Evolutionary conservation across 192 early-diverging fungal genomes (phyloP).

Genomic region (Entomortierella beljakovae): DNA sequence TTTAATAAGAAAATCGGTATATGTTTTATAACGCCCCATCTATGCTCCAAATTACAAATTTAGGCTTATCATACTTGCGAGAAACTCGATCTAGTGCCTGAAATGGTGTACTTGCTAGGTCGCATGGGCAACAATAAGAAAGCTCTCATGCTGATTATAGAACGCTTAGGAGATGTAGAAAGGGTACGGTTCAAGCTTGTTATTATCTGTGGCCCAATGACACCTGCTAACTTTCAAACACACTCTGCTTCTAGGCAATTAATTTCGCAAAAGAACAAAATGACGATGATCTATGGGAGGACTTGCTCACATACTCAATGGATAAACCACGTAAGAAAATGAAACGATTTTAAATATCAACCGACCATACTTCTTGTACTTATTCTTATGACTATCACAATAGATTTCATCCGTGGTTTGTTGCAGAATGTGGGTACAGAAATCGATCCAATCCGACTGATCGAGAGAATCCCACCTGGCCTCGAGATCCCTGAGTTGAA

Average conservation of each 20-base stretch:
- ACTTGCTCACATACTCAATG: constrained; percentile 91
- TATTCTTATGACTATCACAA: background rate
- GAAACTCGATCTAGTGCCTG: constrained; percentile 88
- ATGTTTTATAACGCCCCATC: no score
- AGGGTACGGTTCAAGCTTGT: constrained; percentile 65
- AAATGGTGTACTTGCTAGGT: constrained; percentile 97
- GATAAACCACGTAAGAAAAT: constrained; percentile 86
- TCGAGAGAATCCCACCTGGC: constrained; percentile 82
- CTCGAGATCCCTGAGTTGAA: constrained; percentile 87
- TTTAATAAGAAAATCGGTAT: no score
- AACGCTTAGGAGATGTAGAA: constrained; percentile 89
- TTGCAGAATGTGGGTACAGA: constrained; percentile 91
- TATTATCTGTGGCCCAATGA: background rate
- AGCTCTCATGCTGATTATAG: constrained; percentile 94
- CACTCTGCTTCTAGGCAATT: constrained; percentile 74
- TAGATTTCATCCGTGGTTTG: constrained; percentile 91
- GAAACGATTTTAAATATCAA: background rate
- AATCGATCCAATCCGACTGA: constrained; percentile 85
- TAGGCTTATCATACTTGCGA: constrained; percentile 87
- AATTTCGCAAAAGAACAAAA: constrained; percentile 99
- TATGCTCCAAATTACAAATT: no score
- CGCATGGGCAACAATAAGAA: constrained; percentile 97
- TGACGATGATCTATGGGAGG: constrained; percentile 96
- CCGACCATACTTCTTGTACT: background rate
- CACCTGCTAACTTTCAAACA: background rate